Base-by-base conservation (phyloP, 2,329 filamentous ascomycete species). In the Fusarium sp. region DNA sequence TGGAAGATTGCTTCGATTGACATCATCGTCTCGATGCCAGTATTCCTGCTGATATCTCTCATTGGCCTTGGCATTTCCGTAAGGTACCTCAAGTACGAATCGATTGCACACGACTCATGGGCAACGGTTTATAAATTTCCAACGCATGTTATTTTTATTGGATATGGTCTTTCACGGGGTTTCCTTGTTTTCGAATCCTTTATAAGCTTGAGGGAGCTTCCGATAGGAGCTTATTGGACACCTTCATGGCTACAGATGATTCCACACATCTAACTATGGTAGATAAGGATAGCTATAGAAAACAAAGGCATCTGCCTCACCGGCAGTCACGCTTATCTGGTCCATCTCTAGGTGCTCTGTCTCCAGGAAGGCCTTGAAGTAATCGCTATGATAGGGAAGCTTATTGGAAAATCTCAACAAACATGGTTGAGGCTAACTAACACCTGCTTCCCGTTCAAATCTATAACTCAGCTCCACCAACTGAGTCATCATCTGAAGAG, bases 91-190 rank as follows among this genome's bases (percentile, higher is more conserved):
- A 37, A 37, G 9, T 37, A 37, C 16, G 34, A 37, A 3, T 37
- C 34, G 0, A 37, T 37, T n/a, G 34, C 34, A 37, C 16, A 37
- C 0, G 34, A 37, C 9, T 37, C 34, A n/a, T 37, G 34, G 34
- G 34, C 34, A n/a, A 37, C 34, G 9, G 34, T 37, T 0, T 37
- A 37, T 37, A 37, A 37, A 4, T 0, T 37, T 0, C 34, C 34
- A 0, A 37, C 34, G 5, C 34, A 37, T 37, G 34, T 37, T 4
- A n/a, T 37, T 1, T 37, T 37, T 37, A 18, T 37, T 11, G 34
- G 34, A 0, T 37, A 37, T 6, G 34, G 16, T 11, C 16, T 37
- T 0, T 37, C 34, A 4, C 9, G 34, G 1, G 34, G 34, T 0
- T 37, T 6, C 6, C 34, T 37, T n/a, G 34, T 37, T 11, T 2